Evolutionary conservation across 2,329 filamentous ascomycete genomes (phyloP).

Genomic region (Fusarium aywerte): DNA sequence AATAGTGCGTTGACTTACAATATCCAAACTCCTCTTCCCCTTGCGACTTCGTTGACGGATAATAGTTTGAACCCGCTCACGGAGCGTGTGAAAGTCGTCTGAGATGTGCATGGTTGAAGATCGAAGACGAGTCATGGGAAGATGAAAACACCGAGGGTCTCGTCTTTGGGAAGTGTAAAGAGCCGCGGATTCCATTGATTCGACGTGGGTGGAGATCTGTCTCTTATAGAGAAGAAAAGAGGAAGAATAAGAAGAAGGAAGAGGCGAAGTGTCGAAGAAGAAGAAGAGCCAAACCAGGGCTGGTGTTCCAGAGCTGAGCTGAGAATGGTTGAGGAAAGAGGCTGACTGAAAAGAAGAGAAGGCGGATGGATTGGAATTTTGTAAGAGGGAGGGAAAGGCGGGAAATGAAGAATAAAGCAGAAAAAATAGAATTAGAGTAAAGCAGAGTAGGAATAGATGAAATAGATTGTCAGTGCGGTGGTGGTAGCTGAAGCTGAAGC

Average conservation of each 20-base stretch:
- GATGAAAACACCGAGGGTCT: conserved; percentile 31
- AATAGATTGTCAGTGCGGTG: not conserved
- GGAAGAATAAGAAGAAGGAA: conserved; percentile 10
- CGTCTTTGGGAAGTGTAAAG: conserved; percentile 28
- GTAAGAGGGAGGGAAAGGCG: conserved; percentile 9
- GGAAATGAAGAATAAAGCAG: conserved; percentile 11
- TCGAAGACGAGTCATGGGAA: conserved; percentile 30
- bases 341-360: conserved; percentile 5
- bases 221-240: conserved; percentile 14
- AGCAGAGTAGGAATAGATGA: not conserved
- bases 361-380: conserved; percentile 12
- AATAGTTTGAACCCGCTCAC: conserved; percentile 58
- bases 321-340: conserved; percentile 18
- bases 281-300: conserved; percentile 9
- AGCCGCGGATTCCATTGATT: conserved; percentile 28
- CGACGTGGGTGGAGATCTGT: not conserved
- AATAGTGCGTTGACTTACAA: conserved; percentile 53
- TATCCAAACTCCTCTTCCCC: conserved; percentile 56
- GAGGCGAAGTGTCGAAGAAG: not conserved
- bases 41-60: conserved; percentile 55
- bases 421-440: not conserved
- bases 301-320: conserved; percentile 1
- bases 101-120: conserved; percentile 51
- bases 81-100: conserved; percentile 57
- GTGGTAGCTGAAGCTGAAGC: conserved; percentile 1